Evolutionary conservation across 371 early-diverging fungal genomes (phyloP), one percentile per base, ranked within the genome.

Genomic region (Mortierella sp.): DNA sequence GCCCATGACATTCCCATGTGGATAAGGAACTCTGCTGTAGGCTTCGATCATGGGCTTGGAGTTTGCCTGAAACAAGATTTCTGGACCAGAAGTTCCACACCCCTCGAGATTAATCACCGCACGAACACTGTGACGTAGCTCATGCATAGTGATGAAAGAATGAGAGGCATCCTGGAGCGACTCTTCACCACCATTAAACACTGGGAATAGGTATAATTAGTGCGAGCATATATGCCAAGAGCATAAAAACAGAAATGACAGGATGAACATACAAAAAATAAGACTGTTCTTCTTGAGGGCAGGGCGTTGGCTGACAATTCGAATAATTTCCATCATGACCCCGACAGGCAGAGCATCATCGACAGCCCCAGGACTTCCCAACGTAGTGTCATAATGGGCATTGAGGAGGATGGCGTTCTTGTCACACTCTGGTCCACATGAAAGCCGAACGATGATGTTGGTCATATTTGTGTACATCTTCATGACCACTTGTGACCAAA

Each of bases 171-270:
- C 28, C 28, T 28, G 28, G 28, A 28, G 28, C 28, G 93, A 87
- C 76, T 94, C 95, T 70, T 94, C 95, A 6, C 94, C 95, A 32
- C 95, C 94, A 72, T 94, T 94, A 80, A 92, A 93, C 67, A 94
- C 87, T 86, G 53, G 52, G 58, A 76, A 36, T 22, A 52, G 13
- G 13, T n/a, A 48, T 7, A n/a, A 4, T 40, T 48, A 21, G 21
- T 55, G 22, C 21, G 7, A 24, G 21, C n/a, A 21, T 52, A 7
- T 8, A 52, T 55, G 24, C 7, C 24, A 28, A 53, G 7, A 21
- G 13, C 6, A 43, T 28, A 16, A 55, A 8, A 58, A 47, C 36
- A 22, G 15, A 48, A 36, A 28, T 9, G 41, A 8, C 5, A 52
- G 16, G 1, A n/a, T 33, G 15, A 19, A 77, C 87, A 84, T 87